These are phyloP conservation scores for Suillus bovinus DNA, from an alignment of 768 basidiomycete genomes.

Conservation along the genomic window DNA sequence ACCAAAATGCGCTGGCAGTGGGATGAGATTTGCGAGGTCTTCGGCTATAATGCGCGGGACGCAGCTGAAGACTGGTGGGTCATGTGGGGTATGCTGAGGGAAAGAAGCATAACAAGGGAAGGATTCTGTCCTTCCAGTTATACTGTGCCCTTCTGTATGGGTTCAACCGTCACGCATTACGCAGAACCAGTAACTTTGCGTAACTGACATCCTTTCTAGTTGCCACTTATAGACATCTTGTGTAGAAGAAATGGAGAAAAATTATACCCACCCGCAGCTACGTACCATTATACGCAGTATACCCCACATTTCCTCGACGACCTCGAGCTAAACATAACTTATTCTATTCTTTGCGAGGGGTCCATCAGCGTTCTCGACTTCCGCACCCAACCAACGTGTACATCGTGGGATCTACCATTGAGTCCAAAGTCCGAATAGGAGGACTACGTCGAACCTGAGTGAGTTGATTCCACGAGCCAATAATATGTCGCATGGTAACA, in stretches of 20 bases:
- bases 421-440: neutral
- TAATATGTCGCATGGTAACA: neutral
- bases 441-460: too few species aligned
- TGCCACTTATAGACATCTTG: neutral
- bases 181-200: neutral
- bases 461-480: too few species aligned
- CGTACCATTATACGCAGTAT: neutral
- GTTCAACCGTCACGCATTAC: neutral
- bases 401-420: too few species aligned
- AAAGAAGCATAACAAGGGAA: slow-evolving; percentile 31
- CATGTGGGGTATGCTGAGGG: slow-evolving; percentile 52
- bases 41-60: slow-evolving; percentile 55
- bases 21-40: slow-evolving; percentile 55
- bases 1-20: slow-evolving; percentile 49
- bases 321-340: neutral
- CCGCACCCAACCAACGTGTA: too few species aligned
- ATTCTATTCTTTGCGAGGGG: neutral
- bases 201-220: neutral
- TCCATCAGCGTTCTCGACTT: neutral
- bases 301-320: neutral
- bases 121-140: neutral
- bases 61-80: slow-evolving; percentile 70
- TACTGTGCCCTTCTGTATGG: neutral
- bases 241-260: neutral
- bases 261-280: neutral